These are phyloP conservation scores for Vitis riparia DNA, from an alignment of 164 flowering plant genomes.

Conservation along the genomic window DNA sequence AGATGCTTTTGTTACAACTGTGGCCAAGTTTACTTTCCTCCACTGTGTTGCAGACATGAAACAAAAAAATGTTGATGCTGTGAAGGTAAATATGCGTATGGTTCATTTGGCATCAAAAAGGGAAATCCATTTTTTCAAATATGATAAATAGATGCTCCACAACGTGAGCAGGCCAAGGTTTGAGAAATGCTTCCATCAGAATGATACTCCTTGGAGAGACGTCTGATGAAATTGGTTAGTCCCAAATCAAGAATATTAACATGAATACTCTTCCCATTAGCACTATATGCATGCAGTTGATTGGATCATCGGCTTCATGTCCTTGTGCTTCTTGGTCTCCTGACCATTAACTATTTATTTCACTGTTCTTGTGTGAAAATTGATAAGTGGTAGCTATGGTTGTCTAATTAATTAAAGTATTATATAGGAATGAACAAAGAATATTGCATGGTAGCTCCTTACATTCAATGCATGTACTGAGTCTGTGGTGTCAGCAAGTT, in stretches of 20 bases:
- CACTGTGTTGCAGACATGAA: conserved; percentile 99
- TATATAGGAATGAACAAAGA: not conserved
- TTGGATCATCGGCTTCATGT: not conserved
- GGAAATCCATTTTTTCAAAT: not conserved
- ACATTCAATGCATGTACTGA: not conserved
- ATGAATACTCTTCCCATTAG: too few relatives aligned
- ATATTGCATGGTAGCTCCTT: not conserved
- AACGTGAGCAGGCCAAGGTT: not conserved
- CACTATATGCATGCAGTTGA: not conserved
- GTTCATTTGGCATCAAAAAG: not conserved
- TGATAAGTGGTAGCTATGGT: not conserved
- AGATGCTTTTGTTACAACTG: conserved; percentile 96
- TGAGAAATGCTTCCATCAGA: conserved; percentile 2
- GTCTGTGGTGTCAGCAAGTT: not conserved
- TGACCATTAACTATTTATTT: not conserved
- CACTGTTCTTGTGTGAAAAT: too few relatives aligned
- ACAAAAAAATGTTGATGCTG: conserved; percentile 99
- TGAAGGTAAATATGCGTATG: conserved; percentile 57
- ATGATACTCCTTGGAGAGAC: not conserved
- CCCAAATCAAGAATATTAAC: too few relatives aligned
- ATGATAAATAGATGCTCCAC: not conserved
- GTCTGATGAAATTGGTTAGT: too few relatives aligned
- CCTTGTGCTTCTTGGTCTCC: not conserved
- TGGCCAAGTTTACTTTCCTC: conserved; percentile 94
- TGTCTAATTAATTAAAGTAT: not conserved